Evolutionary conservation across 164 flowering plant species (phyloP).

Genomic region (Sextonia rubra): DNA sequence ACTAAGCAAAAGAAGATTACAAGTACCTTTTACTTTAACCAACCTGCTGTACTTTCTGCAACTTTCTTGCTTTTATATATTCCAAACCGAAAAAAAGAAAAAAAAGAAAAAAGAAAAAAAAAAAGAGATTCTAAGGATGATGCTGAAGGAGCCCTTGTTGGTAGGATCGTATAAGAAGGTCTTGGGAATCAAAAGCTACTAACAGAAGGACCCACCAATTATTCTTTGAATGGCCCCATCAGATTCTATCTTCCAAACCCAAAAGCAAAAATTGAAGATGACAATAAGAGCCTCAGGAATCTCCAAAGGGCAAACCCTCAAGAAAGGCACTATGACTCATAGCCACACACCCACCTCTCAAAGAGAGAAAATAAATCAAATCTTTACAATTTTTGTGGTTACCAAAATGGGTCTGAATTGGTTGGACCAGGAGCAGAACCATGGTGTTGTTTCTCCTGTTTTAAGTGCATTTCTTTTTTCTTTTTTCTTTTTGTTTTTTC

Average conservation of each 20-base stretch:
- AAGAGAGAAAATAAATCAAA: too few relatives aligned
- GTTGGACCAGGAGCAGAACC: too few relatives aligned
- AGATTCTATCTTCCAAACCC: conserved; percentile 40
- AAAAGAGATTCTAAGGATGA: conserved; percentile 80
- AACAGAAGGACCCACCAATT: conserved; percentile 47
- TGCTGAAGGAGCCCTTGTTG: conserved; percentile 36
- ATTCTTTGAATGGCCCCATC: conserved; percentile 39
- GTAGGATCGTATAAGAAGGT: conserved; percentile 47
- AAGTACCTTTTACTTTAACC: conserved; percentile 60
- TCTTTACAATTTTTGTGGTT: too few relatives aligned
- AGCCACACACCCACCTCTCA: too few relatives aligned
- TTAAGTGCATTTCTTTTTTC: too few relatives aligned
- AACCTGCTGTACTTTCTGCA: conserved; percentile 59
- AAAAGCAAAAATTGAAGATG: conserved; percentile 33
- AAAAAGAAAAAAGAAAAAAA: conserved; percentile 45
- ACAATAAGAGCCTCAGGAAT: conserved; percentile 56
- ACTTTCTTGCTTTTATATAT: conserved; percentile 65
- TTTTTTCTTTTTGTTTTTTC: too few relatives aligned
- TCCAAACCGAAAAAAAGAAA: conserved; percentile 51
- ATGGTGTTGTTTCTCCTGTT: too few relatives aligned
- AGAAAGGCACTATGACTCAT: not conserved
- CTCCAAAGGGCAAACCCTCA: conserved; percentile 7
- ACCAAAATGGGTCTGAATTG: too few relatives aligned
- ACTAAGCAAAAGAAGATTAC: conserved; percentile 32
- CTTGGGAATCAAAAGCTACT: conserved; percentile 54